Evolutionary conservation across 1,139 yeast genomes (phyloP), one percentile per base, ranked within the genome.

Genomic region (Suhomyces chickasaworum): DNA sequence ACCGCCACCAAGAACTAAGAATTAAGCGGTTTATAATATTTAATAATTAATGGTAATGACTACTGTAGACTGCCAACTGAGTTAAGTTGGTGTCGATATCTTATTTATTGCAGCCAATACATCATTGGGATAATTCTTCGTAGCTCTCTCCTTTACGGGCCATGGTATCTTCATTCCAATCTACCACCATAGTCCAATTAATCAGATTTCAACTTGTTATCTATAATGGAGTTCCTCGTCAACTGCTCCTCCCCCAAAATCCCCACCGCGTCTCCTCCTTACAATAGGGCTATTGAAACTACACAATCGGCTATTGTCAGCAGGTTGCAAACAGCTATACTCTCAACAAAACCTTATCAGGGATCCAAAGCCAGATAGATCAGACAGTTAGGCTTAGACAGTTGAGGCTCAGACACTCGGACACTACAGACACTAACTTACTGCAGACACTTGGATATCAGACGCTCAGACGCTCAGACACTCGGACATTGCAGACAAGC

Each of bases 1-100:
- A 59, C 71, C 18, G 46, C 48, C 54, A 69, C 67, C 60, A 68
- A 65, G 50, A 39, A 39, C 41, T 60, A 57, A 65, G 50, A 39
- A 39, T 36, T 60, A 57, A 41, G 42, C 31, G 30, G 30, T 33
- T 9, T 32, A 20, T 42, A 43, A 40, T 42, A 40, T 43, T 37
- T 46, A 46, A 46, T 46, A 46, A 43, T 27, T 42, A 46, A 43
- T 46, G 43, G 13, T 12, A 31, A 23, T 20, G 23, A 21, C 33
- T 9, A 13, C 27, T 29, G 40, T 37, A 37, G 40, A 8, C 27
- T 18, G 18, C 23, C 35, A 20, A n/a, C 20, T 17, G 20, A 10
- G 35, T 25, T n/a, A 13, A 25, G 35, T 17, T 21, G 35, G 35
- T 32, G 22, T 31, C 29, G 12, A 25, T 25, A 25, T 32, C 21